phyloP scores from a whole-genome alignment of 2,329 filamentous ascomycete genomes.

The Blumeria hordei region DNA sequence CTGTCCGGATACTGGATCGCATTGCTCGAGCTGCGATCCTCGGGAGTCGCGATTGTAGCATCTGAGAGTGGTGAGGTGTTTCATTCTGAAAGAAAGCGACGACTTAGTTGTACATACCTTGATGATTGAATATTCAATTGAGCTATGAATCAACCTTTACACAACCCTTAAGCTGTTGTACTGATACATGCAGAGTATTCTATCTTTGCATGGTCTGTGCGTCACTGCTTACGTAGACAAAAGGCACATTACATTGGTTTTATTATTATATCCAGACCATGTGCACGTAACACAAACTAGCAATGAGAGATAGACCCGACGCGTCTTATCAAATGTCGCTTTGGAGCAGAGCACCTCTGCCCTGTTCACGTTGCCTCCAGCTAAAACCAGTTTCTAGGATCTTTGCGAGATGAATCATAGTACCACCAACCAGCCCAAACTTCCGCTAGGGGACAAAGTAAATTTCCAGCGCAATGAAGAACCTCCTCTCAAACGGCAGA shows the following conservation, averaged over 20 bases:
- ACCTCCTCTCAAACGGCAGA: slow-evolving; percentile 40
- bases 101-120: no score
- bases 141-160: no score
- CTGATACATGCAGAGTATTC: no score
- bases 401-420: background rate
- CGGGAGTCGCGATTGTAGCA: slow-evolving; percentile 35
- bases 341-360: background rate
- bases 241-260: no score
- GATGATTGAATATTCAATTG: no score
- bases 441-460: no score
- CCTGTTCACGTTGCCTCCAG: background rate
- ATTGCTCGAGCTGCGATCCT: slow-evolving; percentile 21
- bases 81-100: no score
- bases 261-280: no score
- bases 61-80: slow-evolving; percentile 17
- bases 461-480: background rate
- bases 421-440: background rate
- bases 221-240: no score
- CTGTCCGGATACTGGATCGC: slow-evolving; percentile 17
- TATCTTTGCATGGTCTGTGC: no score
- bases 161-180: no score
- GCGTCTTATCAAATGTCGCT: slow-evolving; percentile 2
- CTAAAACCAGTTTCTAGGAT: background rate
- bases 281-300: no score
- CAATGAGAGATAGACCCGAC: background rate